A percentile compares a stretch with the other conserved stretches of the same genome.
phyloP scores from a whole-genome alignment of 2,329 filamentous ascomycete species.

The Botrytis galanthina region DNA sequence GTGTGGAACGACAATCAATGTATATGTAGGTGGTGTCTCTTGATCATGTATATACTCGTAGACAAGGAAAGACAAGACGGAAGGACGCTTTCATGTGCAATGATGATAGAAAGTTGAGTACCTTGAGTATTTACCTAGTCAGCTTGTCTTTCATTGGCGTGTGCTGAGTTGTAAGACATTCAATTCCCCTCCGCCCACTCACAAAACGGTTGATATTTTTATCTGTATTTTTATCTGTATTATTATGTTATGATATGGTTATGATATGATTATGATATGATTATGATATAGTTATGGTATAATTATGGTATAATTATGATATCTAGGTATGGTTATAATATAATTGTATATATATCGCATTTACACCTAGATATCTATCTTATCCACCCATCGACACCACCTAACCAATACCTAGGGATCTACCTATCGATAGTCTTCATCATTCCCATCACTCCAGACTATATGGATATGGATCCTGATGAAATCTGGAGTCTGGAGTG shows the following conservation, averaged over 20 bases:
- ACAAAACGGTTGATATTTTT: no score
- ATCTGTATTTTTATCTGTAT: no score
- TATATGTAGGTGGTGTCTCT: no score
- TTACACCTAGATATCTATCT: not conserved
- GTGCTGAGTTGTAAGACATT: not conserved
- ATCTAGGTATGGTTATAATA: no score
- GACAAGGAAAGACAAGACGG: constrained; percentile 13
- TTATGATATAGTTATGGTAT: not conserved
- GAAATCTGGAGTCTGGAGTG: not conserved
- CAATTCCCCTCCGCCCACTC: not conserved
- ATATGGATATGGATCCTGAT: not conserved
- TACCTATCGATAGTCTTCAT: not conserved
- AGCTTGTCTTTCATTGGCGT: not conserved
- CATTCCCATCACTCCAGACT: not conserved
- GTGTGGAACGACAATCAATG: not conserved
- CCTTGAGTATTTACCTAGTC: not conserved
- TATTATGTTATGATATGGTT: not conserved
- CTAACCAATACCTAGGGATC: not conserved
- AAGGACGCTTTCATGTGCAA: constrained; percentile 7
- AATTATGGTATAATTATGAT: no score
- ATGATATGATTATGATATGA: no score
- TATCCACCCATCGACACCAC: not conserved
- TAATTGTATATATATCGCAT: not conserved
- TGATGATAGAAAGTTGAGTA: not conserved
- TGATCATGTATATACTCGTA: not conserved